These are phyloP conservation scores for Metschnikowia corniflorae DNA, from an alignment of 805 yeast genomes.

Conservation along the genomic window DNA sequence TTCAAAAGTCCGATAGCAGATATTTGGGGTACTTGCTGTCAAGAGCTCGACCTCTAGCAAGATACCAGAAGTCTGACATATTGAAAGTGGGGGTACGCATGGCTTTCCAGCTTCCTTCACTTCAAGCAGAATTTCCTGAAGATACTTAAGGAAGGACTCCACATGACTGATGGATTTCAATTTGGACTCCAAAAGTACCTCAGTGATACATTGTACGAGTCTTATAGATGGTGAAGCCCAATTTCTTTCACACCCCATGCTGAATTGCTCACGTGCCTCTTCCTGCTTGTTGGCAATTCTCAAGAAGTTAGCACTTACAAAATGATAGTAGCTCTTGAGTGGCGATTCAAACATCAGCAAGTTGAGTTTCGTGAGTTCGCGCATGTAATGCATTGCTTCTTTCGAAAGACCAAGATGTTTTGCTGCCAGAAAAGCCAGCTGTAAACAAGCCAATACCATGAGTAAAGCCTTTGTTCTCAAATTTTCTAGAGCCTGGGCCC, in stretches of 20 bases:
- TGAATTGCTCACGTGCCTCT: constrained; percentile 3
- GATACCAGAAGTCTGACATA: too few relatives aligned
- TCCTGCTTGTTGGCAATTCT: constrained; percentile 15
- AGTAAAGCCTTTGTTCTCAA: constrained; percentile 37
- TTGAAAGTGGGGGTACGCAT: too few relatives aligned
- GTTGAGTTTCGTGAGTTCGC: constrained; percentile 45
- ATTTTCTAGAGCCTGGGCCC: constrained; percentile 18
- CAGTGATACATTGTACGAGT: not conserved
- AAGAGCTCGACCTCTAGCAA: too few relatives aligned
- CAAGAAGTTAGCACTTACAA: constrained; percentile 11
- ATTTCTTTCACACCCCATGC: not conserved
- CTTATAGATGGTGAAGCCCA: constrained; percentile 6
- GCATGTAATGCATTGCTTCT: constrained; percentile 53
- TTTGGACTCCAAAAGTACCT: too few relatives aligned
- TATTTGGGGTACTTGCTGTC: too few relatives aligned
- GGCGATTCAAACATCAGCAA: constrained; percentile 22
- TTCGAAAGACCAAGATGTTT: constrained; percentile 53
- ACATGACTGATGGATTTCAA: too few relatives aligned
- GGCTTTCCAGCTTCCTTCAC: too few relatives aligned
- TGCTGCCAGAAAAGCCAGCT: constrained; percentile 35
- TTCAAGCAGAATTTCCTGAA: too few relatives aligned
- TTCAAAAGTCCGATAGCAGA: too few relatives aligned
- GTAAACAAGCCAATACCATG: constrained; percentile 37
- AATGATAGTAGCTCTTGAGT: constrained; percentile 17
- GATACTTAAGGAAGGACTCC: too few relatives aligned